Evolutionary conservation across 2,329 filamentous ascomycete species (phyloP).

Genomic region (Ceratocystis smalleyi): DNA sequence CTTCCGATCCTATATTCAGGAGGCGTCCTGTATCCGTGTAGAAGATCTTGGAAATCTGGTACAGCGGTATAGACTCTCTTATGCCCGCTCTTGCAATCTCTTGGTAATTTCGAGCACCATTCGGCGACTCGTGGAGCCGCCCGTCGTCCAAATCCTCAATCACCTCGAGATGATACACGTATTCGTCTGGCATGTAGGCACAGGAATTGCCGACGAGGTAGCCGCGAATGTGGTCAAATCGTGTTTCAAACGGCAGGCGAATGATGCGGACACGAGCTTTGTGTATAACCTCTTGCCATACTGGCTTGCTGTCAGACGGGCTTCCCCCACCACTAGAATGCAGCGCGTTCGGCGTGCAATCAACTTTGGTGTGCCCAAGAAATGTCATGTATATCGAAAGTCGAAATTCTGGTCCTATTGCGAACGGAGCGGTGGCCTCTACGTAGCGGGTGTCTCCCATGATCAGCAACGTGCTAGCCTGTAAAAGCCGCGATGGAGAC

Average conservation of each 20-base stretch:
- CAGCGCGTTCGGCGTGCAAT: background rate
- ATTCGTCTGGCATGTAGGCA: constrained; percentile 28
- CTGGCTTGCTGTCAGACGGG: constrained; percentile 36
- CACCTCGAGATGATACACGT: constrained; percentile 65
- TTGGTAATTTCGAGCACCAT: constrained; percentile 26
- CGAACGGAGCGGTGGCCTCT: constrained; percentile 44
- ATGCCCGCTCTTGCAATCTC: constrained; percentile 32
- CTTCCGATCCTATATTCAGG: constrained; percentile 51
- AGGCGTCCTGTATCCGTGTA: constrained; percentile 85
- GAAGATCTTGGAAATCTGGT: constrained; percentile 70
- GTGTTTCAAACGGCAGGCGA: constrained; percentile 37
- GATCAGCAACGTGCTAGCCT: constrained; percentile 82
- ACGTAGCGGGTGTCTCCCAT: constrained; percentile 74
- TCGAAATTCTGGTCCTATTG: constrained; percentile 76
- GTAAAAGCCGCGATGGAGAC: constrained; percentile 76
- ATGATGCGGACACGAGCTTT: constrained; percentile 74
- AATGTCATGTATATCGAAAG: constrained; percentile 94
- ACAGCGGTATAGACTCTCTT: constrained; percentile 37
- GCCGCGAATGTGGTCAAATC: background rate
- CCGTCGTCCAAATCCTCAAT: constrained; percentile 61
- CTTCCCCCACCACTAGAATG: background rate
- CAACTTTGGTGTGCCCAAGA: constrained; percentile 46
- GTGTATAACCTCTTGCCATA: constrained; percentile 94
- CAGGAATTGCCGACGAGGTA: background rate
- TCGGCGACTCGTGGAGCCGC: constrained; percentile 33